A percentile compares a stretch with the other conserved stretches of the same genome.
Evolutionary conservation across 768 basidiomycete species (phyloP).

Genomic region (Suillus ampliporus): DNA sequence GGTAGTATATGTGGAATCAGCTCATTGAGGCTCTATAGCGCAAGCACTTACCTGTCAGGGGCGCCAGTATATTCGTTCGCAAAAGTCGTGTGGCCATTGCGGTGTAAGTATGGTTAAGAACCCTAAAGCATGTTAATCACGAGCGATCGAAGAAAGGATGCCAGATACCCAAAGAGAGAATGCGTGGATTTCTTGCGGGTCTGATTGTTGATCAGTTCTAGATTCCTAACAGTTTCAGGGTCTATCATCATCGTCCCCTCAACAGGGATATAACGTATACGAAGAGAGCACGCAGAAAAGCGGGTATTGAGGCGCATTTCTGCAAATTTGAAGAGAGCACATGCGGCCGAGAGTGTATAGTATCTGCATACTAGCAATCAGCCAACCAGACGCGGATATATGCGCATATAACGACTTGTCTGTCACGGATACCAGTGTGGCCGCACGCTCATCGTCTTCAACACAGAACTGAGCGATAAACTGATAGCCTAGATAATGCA

Average conservation of each 20-base stretch:
- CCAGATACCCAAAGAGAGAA: conserved; percentile 77
- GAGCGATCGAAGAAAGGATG: background rate
- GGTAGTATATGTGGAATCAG: conserved; percentile 1
- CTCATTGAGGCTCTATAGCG: no score
- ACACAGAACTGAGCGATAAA: conserved; percentile 80
- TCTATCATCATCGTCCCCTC: conserved; percentile 98
- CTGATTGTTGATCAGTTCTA: conserved; percentile 87
- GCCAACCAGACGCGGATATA: background rate
- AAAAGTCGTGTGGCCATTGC: conserved; percentile 89
- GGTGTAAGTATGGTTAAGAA: conserved; percentile 83
- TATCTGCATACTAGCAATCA: conserved; percentile 55
- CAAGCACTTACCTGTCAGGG: conserved; percentile 64
- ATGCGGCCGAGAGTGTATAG: conserved; percentile 84
- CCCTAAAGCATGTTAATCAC: conserved; percentile 42
- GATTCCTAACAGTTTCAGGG: conserved; percentile 82
- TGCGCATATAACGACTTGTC: conserved; percentile 68
- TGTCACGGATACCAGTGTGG: conserved; percentile 75
- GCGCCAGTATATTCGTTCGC: conserved; percentile 81
- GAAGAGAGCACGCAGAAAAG: conserved; percentile 72
- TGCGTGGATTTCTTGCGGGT: conserved; percentile 67
- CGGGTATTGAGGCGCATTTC: conserved; percentile 72
- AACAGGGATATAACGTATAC: conserved; percentile 76
- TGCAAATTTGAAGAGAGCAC: conserved; percentile 87
- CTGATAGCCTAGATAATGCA: conserved; percentile 50
- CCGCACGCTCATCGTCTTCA: conserved; percentile 82